phyloP scores from a whole-genome alignment of 352 stramenopile species.

The Pythium phragmiticola region DNA sequence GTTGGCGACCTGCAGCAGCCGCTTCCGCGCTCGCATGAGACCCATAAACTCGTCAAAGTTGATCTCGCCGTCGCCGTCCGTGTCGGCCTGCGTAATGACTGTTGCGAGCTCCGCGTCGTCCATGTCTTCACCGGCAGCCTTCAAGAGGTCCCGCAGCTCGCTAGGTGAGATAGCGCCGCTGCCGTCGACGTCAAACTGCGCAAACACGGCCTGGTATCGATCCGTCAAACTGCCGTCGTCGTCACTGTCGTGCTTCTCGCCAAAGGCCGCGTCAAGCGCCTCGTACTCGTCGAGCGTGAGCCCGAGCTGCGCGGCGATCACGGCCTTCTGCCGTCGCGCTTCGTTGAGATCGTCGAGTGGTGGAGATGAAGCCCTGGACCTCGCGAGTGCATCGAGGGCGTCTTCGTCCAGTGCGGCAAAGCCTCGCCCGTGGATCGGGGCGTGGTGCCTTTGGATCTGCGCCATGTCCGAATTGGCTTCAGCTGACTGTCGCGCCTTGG shows the following conservation, averaged over 20 bases:
- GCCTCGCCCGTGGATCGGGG: conserved; percentile 2
- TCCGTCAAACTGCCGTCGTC: conserved; percentile 32
- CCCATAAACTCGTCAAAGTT: conserved; percentile 77
- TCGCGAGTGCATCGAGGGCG: background rate
- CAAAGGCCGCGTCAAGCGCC: conserved; percentile 58
- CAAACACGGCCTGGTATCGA: conserved; percentile 60
- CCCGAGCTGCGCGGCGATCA: conserved; percentile 60
- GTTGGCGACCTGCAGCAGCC: conserved; percentile 66
- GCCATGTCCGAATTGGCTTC: background rate
- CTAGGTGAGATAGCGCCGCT: conserved; percentile 74
- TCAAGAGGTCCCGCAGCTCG: conserved; percentile 59
- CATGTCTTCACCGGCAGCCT: conserved; percentile 66
- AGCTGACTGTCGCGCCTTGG: conserved; percentile 30
- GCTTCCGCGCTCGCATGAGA: conserved; percentile 78
- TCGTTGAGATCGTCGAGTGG: conserved; percentile 50
- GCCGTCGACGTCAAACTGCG: conserved; percentile 73
- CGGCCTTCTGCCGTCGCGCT: conserved; percentile 39
- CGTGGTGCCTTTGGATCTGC: conserved; percentile 16
- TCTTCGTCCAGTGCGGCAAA: conserved; percentile 2
- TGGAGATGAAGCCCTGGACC: conserved; percentile 4
- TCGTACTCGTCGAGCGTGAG: conserved; percentile 73
- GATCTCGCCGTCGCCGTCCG: conserved; percentile 71
- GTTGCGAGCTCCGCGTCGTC: conserved; percentile 68
- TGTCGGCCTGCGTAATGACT: conserved; percentile 66
- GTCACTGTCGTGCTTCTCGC: conserved; percentile 9